Base-by-base conservation (phyloP, 352 stramenopile species). In the Saprolegnia parasitica region DNA sequence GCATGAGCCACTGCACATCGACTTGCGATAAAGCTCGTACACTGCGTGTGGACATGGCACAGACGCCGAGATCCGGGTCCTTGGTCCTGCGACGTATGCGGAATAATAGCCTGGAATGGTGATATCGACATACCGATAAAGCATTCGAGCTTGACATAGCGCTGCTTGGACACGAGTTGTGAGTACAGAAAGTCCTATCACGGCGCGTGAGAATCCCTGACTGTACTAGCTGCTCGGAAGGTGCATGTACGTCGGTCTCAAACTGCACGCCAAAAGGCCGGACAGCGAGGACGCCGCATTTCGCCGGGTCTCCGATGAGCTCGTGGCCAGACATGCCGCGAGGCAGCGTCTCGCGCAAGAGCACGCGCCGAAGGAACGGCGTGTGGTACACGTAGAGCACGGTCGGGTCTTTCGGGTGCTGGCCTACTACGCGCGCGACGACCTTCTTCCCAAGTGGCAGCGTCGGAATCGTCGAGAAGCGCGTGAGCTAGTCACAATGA, bases 321-420 rank as follows among this genome's bases (percentile, higher is more conserved):
- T 46, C 47, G 32, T 42, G 35, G 40, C 58, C 67, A 5, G 62
- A 37, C 13, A 74, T 37, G n/a, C 65, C 56, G 26, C 58, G 64
- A 0, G 86, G 82, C 20, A 90, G 50, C 15, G 76, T 79, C 67
- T 94, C 86, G 49, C 80, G 76, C 47, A 92, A 64, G 35, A 91
- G 18, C 24, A 76, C 73, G 15, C 86, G 83, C 1, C 86, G 80
- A 24, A 84, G 35, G 35, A 90, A 83, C 35, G 86, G 86, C 56
- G 83, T 89, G 70, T 94, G 86, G 68, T 91, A 91, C 47, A 94
- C 84, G 67, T 90, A 91, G 35, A 94, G 89, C 9, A 92, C 58
- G 67, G 77, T 92, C 47, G 86, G 80, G 45, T 94, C 81, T 2
- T 73, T 52, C n/a, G 72, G 67, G 23, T 78, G 85, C 68, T 91